phyloP scores from a whole-genome alignment of 495 filamentous ascomycete species.

The Chlorociboria aeruginascens region DNA sequence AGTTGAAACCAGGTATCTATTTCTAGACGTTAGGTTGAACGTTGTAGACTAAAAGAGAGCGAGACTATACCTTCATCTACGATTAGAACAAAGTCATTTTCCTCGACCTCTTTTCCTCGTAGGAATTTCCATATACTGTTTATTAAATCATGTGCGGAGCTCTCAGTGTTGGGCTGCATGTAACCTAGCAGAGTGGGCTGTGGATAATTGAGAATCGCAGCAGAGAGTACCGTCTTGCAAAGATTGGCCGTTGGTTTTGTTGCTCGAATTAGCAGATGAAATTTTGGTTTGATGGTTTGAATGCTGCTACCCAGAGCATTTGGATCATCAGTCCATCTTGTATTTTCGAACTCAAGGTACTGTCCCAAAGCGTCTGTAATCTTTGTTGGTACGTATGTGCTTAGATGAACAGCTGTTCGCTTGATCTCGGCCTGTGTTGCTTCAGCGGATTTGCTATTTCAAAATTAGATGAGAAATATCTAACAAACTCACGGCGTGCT shows the following conservation, averaged over 20 bases:
- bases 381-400: neutral
- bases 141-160: neutral
- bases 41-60: neutral
- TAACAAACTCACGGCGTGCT: neutral
- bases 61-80: constrained; percentile 30
- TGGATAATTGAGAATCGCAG: constrained; percentile 50
- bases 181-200: constrained; percentile 44
- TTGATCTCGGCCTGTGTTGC: neutral
- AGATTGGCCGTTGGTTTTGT: constrained; percentile 33
- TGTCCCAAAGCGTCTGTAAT: neutral
- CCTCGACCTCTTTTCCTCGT: constrained; percentile 32
- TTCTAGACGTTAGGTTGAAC: neutral
- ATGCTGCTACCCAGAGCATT: constrained; percentile 24
- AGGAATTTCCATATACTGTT: constrained; percentile 39
- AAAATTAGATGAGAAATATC: neutral
- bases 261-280: constrained; percentile 50
- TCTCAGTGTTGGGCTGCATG: constrained; percentile 18
- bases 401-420: neutral
- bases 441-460: too few relatives aligned
- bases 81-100: constrained; percentile 49
- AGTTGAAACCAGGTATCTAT: constrained; percentile 50
- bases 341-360: neutral
- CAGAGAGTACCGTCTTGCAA: constrained; percentile 48
- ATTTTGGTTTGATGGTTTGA: constrained; percentile 24
- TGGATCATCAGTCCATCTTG: constrained; percentile 1